Evolutionary conservation across 805 yeast species (phyloP).

Genomic region (Wickerhamiella cacticola): DNA sequence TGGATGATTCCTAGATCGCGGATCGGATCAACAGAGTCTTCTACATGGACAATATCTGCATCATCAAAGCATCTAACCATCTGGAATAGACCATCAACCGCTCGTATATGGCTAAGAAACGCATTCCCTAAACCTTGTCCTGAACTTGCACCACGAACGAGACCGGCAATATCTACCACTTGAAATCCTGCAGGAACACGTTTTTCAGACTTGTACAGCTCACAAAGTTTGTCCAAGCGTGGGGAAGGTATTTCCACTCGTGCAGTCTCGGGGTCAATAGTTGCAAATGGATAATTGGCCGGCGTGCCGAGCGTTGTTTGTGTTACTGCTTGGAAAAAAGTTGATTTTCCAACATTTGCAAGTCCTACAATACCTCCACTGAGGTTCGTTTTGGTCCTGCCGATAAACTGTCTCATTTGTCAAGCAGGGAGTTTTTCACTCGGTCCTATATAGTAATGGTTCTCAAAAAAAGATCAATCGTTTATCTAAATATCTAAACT

Average conservation of each 20-base stretch:
- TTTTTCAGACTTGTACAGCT: slow-evolving; percentile 40
- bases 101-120: slow-evolving; percentile 53
- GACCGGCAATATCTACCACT: slow-evolving; percentile 58
- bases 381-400: slow-evolving; percentile 21
- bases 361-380: slow-evolving; percentile 44
- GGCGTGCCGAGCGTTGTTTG: slow-evolving; percentile 89
- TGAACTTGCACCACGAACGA: slow-evolving; percentile 48
- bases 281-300: slow-evolving; percentile 96
- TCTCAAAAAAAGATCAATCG: too few relatives aligned
- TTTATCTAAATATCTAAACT: background rate
- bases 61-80: slow-evolving; percentile 55
- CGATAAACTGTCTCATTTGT: slow-evolving; percentile 13
- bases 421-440: background rate
- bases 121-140: slow-evolving; percentile 71
- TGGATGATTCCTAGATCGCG: slow-evolving; percentile 51
- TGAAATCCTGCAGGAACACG: slow-evolving; percentile 45
- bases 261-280: slow-evolving; percentile 97
- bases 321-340: slow-evolving; percentile 95
- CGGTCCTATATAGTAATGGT: background rate
- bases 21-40: slow-evolving; percentile 50
- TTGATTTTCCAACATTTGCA: slow-evolving; percentile 79
- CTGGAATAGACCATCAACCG: slow-evolving; percentile 61
- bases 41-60: slow-evolving; percentile 55
- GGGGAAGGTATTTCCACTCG: slow-evolving; percentile 87
- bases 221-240: slow-evolving; percentile 65